Evolutionary conservation across 2,329 filamentous ascomycete species (phyloP), one percentile per base, ranked within the genome.

Genomic region (Parastagonospora avenae): DNA sequence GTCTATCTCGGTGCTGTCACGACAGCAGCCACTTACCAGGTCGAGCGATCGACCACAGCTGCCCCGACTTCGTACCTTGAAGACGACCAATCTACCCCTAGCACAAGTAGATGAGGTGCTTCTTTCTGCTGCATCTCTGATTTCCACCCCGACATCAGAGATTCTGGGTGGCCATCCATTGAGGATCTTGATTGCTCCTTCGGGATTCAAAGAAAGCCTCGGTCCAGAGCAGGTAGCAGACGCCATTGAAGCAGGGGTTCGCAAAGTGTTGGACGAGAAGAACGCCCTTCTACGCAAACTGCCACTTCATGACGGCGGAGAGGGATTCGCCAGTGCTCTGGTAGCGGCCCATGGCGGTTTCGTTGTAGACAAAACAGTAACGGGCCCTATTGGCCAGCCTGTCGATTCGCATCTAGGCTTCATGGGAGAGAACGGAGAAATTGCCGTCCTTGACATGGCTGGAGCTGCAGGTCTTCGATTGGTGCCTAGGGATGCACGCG

Each of bases 131-230:
- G 59, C 65, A 2, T 54, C 55, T 11, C 46, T 57, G 2, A 29
- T 60, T 16, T 46, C 53, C 1, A 64, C 59, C 19, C 65, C 62
- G 32, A 61, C 55, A 2, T 63, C 62, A 30, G 59, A 68, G 30
- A 48, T 62, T 10, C 43, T 66, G 2, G 44, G 47, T 24, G 61
- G 53, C 15, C 58, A 61, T 32, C 57, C 61, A 19, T 52, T 69
- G 7, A 54, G 68, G 30, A 71, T 83, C 19, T 74, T 83, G 42
- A 74, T 83, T 32, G 79, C 78, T 12, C 80, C 81, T 0, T 82
- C 80, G 0, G 80, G 80, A 2, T 82, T 82, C 72, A 83, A 82
- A 51, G 80, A 81, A 24, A 81, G 79, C 42, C 74, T 83, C 3
- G 73, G 77, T 12, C 78, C 80, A 2, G 70, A 76, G 11, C 68